Conservation (phyloP, 2,329 filamentous ascomycete genomes). For the Bipolaris zeicola region DNA sequence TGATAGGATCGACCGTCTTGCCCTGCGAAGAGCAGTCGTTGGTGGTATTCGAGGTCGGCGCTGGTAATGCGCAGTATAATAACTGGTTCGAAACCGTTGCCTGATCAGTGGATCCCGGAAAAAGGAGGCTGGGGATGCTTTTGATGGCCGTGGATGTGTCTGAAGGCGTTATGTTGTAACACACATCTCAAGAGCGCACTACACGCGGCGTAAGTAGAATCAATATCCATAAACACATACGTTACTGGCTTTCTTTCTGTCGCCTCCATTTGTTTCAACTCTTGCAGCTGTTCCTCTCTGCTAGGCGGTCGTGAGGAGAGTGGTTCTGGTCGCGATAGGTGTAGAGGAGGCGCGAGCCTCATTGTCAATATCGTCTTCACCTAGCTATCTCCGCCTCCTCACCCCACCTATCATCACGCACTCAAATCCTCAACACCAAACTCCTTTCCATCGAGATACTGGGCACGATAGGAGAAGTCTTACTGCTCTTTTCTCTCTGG, state of each 20-base stretch:
- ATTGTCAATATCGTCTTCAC: slow-evolving; percentile 11
- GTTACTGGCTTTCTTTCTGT: slow-evolving; percentile 19
- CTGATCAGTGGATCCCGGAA: background rate
- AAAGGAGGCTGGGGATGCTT: background rate
- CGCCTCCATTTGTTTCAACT: slow-evolving; percentile 10
- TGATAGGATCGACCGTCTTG: background rate
- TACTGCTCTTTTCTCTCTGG: slow-evolving; percentile 26
- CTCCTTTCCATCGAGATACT: slow-evolving; percentile 22
- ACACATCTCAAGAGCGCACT: background rate
- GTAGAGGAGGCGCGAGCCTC: slow-evolving; percentile 13
- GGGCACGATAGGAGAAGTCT: slow-evolving; percentile 20
- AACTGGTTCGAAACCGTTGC: background rate
- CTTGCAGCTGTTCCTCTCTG: slow-evolving; percentile 9
- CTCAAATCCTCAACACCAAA: slow-evolving; percentile 22
- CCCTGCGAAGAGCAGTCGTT: slow-evolving; percentile 1
- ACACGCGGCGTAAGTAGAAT: slow-evolving; percentile 17
- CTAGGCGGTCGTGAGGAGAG: slow-evolving; percentile 7
- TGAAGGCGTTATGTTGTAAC: background rate
- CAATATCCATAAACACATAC: slow-evolving; percentile 11
- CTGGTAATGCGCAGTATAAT: background rate
- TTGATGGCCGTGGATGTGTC: slow-evolving; percentile 3
- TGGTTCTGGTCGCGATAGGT: slow-evolving; percentile 5
- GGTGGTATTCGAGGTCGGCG: background rate
- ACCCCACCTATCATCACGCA: slow-evolving; percentile 17
- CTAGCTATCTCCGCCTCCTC: slow-evolving; percentile 11